A percentile compares a stretch with the other conserved stretches of the same genome.
Evolutionary conservation across 345 rosid species (phyloP).

Genomic region (Hibiscus tridactylites): DNA sequence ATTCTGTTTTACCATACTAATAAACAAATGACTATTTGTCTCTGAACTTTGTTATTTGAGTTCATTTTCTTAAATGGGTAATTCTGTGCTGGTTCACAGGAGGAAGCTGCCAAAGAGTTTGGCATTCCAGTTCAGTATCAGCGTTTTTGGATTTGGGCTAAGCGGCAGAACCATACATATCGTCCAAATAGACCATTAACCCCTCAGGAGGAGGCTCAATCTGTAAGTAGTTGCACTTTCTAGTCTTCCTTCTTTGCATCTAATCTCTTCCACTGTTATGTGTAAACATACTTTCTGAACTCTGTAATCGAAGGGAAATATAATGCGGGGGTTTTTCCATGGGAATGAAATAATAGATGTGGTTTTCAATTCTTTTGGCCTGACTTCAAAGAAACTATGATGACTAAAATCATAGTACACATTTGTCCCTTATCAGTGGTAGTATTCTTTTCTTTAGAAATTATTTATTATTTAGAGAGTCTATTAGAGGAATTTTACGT

Average conservation of each 20-base stretch:
- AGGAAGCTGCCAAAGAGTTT: constrained; percentile 90
- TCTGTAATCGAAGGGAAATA: not conserved
- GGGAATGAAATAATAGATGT: not conserved
- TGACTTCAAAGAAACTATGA: not conserved
- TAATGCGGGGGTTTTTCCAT: not conserved
- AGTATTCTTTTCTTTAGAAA: not conserved
- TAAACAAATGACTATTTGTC: not conserved
- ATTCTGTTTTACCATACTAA: not conserved
- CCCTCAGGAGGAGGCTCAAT: constrained; percentile 76
- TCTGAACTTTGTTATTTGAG: constrained; percentile 6
- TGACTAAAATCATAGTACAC: not conserved
- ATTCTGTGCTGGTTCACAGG: constrained; percentile 38
- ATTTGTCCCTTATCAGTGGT: not conserved
- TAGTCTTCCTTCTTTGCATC: not conserved
- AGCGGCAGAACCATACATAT: constrained; percentile 92
- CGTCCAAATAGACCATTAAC: constrained; percentile 88
- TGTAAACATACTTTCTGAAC: not conserved
- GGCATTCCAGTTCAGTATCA: constrained; percentile 82
- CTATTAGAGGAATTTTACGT: not conserved
- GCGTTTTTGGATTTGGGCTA: constrained; percentile 97
- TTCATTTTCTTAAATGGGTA: not conserved
- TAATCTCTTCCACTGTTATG: not conserved
- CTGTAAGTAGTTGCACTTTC: constrained; percentile 32
- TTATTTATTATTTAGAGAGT: not conserved
- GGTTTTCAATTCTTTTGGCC: not conserved